A percentile compares a stretch with the other conserved stretches of the same genome.
Conservation (phyloP, 208 protist species). For the Jaenimonas drosophilae region DNA sequence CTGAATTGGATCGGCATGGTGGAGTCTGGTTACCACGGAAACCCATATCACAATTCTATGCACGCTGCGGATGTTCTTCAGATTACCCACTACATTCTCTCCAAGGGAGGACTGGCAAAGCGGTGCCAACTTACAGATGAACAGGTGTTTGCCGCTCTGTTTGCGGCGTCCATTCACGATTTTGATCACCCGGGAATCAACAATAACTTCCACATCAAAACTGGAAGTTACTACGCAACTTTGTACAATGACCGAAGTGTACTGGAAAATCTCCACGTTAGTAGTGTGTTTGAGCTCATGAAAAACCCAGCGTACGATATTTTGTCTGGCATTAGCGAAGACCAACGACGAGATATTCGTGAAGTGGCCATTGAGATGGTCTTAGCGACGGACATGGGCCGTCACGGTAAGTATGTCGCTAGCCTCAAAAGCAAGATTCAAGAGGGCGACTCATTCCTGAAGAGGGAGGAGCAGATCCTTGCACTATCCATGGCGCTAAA, state of each 20-base stretch:
- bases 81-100: slow-evolving; percentile 81
- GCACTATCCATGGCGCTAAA: slow-evolving; percentile 89
- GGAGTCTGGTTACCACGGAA: slow-evolving; percentile 87
- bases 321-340: slow-evolving; percentile 56
- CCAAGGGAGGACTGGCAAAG: slow-evolving; percentile 53
- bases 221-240: slow-evolving; percentile 72
- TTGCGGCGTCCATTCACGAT: slow-evolving; percentile 94
- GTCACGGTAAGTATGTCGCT: slow-evolving; percentile 81
- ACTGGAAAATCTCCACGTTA: slow-evolving; percentile 93
- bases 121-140: slow-evolving; percentile 61
- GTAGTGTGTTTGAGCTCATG: slow-evolving; percentile 88
- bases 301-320: slow-evolving; percentile 79
- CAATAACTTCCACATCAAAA: slow-evolving; percentile 90
- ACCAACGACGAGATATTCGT: slow-evolving; percentile 75
- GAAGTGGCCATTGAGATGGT: slow-evolving; percentile 90
- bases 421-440: slow-evolving; percentile 56
- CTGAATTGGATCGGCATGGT: slow-evolving; percentile 86
- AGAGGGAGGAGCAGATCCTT: slow-evolving; percentile 75
- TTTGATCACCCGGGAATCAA: slow-evolving; percentile 95
- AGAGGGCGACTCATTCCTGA: slow-evolving; percentile 47
- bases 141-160: slow-evolving; percentile 85
- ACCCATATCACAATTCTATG: slow-evolving; percentile 92
- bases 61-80: slow-evolving; percentile 89
- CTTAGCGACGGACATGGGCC: slow-evolving; percentile 91
- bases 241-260: slow-evolving; percentile 94